These are phyloP conservation scores for Ammopiptanthus mongolicus DNA, from an alignment of 306 rosid genomes.

Conservation along the genomic window DNA sequence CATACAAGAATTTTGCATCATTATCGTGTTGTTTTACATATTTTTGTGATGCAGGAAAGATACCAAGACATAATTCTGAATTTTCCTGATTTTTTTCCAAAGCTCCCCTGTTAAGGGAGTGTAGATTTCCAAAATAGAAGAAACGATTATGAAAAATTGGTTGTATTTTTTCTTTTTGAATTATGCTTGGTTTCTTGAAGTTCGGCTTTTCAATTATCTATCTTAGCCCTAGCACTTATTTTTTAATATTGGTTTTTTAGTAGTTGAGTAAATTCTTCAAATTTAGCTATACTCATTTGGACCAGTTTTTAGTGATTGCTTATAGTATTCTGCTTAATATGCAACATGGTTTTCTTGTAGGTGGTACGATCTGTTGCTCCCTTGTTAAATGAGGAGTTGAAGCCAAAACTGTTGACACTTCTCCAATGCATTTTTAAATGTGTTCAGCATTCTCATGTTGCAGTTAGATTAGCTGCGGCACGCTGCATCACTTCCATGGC, in stretches of 20 bases:
- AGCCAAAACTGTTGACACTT: conserved; percentile 79
- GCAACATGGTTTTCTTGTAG: conserved; percentile 38
- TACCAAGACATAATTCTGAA: not conserved
- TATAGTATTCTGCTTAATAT: conserved; percentile 17
- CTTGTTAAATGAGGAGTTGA: conserved; percentile 58
- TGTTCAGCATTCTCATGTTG: conserved; percentile 74
- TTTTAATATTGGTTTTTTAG: not conserved
- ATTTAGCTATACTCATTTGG: not conserved
- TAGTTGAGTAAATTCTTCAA: not conserved
- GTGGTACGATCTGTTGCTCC: conserved; percentile 87
- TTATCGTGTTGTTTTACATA: no score
- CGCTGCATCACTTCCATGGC: conserved; percentile 98
- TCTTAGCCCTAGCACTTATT: not conserved
- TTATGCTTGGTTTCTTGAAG: not conserved
- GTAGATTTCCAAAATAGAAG: not conserved
- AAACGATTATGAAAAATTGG: not conserved
- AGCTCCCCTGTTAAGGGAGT: not conserved
- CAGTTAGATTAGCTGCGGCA: conserved; percentile 94
- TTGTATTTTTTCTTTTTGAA: not conserved
- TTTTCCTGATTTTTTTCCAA: conserved; percentile 3
- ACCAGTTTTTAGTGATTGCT: not conserved
- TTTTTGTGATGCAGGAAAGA: not conserved
- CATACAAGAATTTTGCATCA: not conserved
- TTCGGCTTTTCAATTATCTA: not conserved
- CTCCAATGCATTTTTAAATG: conserved; percentile 86